Evolutionary conservation across 495 filamentous ascomycete species (phyloP).

Genomic region (Cenococcum geophilum): DNA sequence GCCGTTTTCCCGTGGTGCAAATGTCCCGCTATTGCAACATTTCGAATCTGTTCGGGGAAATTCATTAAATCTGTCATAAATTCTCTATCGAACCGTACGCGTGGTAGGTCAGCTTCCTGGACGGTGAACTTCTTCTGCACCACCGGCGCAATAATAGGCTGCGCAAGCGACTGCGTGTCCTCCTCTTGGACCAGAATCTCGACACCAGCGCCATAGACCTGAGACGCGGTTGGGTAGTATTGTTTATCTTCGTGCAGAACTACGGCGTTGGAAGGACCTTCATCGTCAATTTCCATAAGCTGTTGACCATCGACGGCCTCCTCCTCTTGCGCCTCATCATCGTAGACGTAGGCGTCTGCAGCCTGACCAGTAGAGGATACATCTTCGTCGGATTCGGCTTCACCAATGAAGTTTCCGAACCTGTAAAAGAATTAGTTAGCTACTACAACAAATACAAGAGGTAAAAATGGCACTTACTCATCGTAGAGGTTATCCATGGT

Average conservation of each 20-base stretch:
- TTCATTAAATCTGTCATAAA: slow-evolving; percentile 97
- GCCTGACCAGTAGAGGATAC: slow-evolving; percentile 60
- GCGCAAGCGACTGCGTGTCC: slow-evolving; percentile 84
- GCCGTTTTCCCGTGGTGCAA: slow-evolving; percentile 97
- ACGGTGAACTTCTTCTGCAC: slow-evolving; percentile 93
- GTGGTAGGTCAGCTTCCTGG: slow-evolving; percentile 83
- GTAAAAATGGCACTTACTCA: slow-evolving; percentile 23
- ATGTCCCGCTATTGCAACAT: slow-evolving; percentile 86
- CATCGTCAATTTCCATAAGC: slow-evolving; percentile 89
- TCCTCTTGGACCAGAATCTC: slow-evolving; percentile 96
- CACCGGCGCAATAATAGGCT: slow-evolving; percentile 90
- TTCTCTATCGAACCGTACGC: slow-evolving; percentile 75
- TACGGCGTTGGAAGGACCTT: slow-evolving; percentile 94
- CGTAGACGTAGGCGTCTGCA: slow-evolving; percentile 70
- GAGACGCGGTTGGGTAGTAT: slow-evolving; percentile 94
- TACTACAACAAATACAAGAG: background rate
- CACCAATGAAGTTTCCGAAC: slow-evolving; percentile 95
- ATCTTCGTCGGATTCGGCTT: slow-evolving; percentile 84
- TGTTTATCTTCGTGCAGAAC: slow-evolving; percentile 98
- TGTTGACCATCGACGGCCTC: slow-evolving; percentile 65
- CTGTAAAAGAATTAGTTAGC: slow-evolving; percentile 41
- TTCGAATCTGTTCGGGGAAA: slow-evolving; percentile 87
- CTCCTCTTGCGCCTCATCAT: slow-evolving; percentile 62
- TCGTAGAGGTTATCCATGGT: slow-evolving; percentile 44
- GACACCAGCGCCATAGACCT: slow-evolving; percentile 89